A percentile compares a stretch with the other conserved stretches of the same genome.
Conservation (phyloP, 345 rosid genomes). For the Lepidium didymum region DNA sequence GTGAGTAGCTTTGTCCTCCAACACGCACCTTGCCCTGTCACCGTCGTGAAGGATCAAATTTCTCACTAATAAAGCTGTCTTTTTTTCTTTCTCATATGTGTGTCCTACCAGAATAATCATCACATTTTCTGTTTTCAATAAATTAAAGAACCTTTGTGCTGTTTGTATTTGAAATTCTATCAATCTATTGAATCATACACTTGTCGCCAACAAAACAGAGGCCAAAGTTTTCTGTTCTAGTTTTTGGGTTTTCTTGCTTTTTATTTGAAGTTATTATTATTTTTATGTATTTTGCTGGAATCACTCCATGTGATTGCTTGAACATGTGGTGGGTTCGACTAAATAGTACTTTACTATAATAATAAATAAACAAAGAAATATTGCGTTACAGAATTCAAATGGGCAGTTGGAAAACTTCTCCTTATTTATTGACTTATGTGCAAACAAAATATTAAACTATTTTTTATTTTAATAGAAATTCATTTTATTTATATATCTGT, state of each 20-base stretch:
- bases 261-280: not conserved
- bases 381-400: not conserved
- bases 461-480: too few relatives aligned
- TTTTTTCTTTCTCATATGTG: not conserved
- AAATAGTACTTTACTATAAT: not conserved
- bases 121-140: not conserved
- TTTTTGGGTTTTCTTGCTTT: not conserved
- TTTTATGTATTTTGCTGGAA: constrained; percentile 6
- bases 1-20: constrained; percentile 48
- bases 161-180: not conserved
- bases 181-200: not conserved
- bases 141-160: not conserved
- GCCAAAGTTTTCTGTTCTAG: not conserved
- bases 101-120: not conserved
- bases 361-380: too few relatives aligned
- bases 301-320: constrained; percentile 6
- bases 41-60: constrained; percentile 40
- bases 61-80: not conserved
- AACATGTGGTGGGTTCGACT: constrained; percentile 3
- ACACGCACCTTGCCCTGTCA: constrained; percentile 54
- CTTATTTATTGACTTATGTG: not conserved
- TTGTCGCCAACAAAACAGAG: not conserved
- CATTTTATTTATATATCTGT: too few relatives aligned
- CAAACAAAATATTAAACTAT: not conserved
- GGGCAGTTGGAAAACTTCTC: not conserved